Evolutionary conservation across 768 basidiomycete species (phyloP).

Genomic region (Pleurotus citrinopileatus): DNA sequence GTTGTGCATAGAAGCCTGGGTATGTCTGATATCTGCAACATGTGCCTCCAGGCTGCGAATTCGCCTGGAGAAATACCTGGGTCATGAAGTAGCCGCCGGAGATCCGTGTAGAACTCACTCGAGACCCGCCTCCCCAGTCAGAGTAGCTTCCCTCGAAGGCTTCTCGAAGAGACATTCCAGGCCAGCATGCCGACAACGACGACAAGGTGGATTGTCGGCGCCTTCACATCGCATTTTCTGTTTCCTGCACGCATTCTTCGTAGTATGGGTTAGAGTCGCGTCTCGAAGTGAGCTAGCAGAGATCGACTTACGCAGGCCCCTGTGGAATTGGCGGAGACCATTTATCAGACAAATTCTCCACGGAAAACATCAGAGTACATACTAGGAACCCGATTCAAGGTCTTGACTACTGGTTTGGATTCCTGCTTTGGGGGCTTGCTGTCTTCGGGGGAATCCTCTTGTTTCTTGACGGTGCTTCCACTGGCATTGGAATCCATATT

Average conservation of each 20-base stretch:
- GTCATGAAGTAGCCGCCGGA: slow-evolving; percentile 13
- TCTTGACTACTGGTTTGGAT: slow-evolving; percentile 69
- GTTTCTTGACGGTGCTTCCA: slow-evolving; percentile 48
- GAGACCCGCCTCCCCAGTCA: slow-evolving; percentile 85
- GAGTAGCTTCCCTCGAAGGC: slow-evolving; percentile 80
- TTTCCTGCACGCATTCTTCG: slow-evolving; percentile 89
- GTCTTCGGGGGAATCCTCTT: slow-evolving; percentile 59
- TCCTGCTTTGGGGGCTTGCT: slow-evolving; percentile 54
- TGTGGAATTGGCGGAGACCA: slow-evolving; percentile 27
- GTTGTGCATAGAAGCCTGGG: slow-evolving; percentile 73
- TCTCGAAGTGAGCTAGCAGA: slow-evolving; percentile 12
- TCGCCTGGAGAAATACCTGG: slow-evolving; percentile 49
- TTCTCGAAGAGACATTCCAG: slow-evolving; percentile 96
- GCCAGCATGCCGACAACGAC: slow-evolving; percentile 85
- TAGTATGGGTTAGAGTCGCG: slow-evolving; percentile 17
- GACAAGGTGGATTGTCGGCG: slow-evolving; percentile 95
- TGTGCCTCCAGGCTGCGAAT: slow-evolving; percentile 87
- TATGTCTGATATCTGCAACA: slow-evolving; percentile 77
- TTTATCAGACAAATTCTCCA: slow-evolving; percentile 15
- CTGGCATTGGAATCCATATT: slow-evolving; percentile 34
- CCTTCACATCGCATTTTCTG: slow-evolving; percentile 99
- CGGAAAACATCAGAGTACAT: slow-evolving; percentile 32
- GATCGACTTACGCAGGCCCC: slow-evolving; percentile 72
- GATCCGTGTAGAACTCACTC: slow-evolving; percentile 54
- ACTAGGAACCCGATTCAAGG: slow-evolving; percentile 87